phyloP scores from a whole-genome alignment of 352 stramenopile genomes.

The Saprolegnia diclina region DNA sequence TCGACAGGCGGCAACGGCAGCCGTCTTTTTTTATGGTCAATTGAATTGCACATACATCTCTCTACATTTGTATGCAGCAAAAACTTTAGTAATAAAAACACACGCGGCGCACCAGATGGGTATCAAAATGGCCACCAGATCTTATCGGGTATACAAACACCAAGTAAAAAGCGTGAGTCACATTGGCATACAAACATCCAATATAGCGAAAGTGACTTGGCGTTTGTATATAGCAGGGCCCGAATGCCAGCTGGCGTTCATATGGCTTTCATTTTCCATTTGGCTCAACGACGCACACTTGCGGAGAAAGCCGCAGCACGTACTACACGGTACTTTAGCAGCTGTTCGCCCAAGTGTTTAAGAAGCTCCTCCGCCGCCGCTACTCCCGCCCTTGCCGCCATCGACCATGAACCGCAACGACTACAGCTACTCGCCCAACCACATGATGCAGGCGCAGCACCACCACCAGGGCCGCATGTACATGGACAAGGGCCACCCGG shows the following conservation, averaged over 20 bases:
- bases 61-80: not conserved
- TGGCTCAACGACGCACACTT: conserved; percentile 26
- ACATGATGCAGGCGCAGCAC: conserved; percentile 34
- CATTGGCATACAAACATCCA: not conserved
- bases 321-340: conserved; percentile 24
- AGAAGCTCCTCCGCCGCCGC: not conserved
- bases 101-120: not conserved
- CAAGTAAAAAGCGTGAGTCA: not conserved
- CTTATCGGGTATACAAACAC: not conserved
- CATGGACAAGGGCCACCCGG: conserved; percentile 31
- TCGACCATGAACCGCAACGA: conserved; percentile 31
- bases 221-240: conserved; percentile 16
- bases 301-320: conserved; percentile 13
- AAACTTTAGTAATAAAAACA: not conserved
- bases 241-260: conserved; percentile 24
- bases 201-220: not conserved
- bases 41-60: not conserved
- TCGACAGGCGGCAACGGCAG: not conserved
- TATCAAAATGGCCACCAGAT: not conserved
- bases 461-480: conserved; percentile 37
- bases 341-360: not conserved
- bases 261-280: conserved; percentile 30
- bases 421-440: conserved; percentile 45
- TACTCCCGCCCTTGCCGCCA: not conserved
- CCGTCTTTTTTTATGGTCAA: too few species aligned